These are phyloP conservation scores for Tylopilus sp. DNA, from an alignment of 768 basidiomycete genomes.

Conservation along the genomic window DNA sequence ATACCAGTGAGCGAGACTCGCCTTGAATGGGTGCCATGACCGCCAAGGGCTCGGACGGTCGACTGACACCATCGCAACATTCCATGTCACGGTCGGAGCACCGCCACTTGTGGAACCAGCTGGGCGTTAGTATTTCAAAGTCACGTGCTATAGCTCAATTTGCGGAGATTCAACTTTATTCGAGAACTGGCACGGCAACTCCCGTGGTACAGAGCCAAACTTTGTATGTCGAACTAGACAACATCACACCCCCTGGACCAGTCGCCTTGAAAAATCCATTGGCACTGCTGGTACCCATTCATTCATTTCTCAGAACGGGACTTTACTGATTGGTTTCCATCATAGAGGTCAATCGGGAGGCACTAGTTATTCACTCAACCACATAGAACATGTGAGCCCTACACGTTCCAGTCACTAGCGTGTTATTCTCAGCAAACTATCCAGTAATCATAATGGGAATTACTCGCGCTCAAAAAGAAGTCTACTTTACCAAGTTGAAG, in stretches of 20 bases:
- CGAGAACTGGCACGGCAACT: conserved; percentile 26
- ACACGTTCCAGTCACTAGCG: too few relatives aligned
- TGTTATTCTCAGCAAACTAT: conserved; percentile 1
- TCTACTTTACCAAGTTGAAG: conserved; percentile 93
- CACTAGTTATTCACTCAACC: conserved; percentile 42
- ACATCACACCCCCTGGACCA: conserved; percentile 25
- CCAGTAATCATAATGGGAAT: conserved; percentile 73
- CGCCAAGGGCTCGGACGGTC: conserved; percentile 46
- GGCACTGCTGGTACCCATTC: conserved; percentile 65
- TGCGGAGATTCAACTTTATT: conserved; percentile 29
- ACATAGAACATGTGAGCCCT: conserved; percentile 28
- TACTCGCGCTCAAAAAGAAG: conserved; percentile 82
- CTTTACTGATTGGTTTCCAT: conserved; percentile 8
- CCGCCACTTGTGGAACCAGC: not conserved
- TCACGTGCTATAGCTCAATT: conserved; percentile 14
- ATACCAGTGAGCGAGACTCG: conserved; percentile 5
- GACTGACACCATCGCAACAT: conserved; percentile 73
- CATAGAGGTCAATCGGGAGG: conserved; percentile 92
- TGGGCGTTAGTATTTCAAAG: not conserved
- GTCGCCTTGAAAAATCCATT: conserved; percentile 95
- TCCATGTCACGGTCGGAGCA: conserved; percentile 51
- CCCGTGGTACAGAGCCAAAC: conserved; percentile 16
- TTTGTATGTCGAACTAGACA: conserved; percentile 12
- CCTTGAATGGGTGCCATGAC: conserved; percentile 30
- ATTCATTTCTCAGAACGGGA: not conserved